Evolutionary conservation across 106 monocot species (phyloP).

Genomic region (Dactylorhiza incarnata): DNA sequence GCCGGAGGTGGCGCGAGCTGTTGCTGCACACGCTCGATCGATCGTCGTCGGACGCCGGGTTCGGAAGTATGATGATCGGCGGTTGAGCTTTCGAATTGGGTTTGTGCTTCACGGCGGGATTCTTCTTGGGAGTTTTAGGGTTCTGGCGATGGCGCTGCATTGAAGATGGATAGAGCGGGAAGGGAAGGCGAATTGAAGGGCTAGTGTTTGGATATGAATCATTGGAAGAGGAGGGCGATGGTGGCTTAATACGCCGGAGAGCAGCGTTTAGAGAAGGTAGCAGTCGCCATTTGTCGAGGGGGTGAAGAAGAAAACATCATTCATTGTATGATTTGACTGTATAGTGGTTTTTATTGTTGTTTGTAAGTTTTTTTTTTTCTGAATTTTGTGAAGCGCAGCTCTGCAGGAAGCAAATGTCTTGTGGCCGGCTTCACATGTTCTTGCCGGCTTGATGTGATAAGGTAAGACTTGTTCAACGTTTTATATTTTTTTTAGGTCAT

Average conservation of each 20-base stretch:
- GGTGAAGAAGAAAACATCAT: neutral
- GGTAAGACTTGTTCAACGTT: too few relatives aligned
- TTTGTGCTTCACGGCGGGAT: neutral
- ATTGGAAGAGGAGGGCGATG: neutral
- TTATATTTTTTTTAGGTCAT: too few relatives aligned
- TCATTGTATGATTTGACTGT: neutral
- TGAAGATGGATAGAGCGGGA: neutral
- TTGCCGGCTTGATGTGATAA: too few relatives aligned
- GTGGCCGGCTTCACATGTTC: neutral
- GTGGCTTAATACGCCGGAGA: neutral
- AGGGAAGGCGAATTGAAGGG: neutral
- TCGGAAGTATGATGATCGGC: neutral
- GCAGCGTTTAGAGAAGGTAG: neutral
- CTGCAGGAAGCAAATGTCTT: neutral
- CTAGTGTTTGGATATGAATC: neutral
- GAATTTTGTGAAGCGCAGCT: neutral
- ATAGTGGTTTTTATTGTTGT: neutral
- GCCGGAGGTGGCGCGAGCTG: neutral
- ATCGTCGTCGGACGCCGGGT: neutral
- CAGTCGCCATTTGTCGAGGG: neutral
- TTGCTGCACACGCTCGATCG: constrained; percentile 8
- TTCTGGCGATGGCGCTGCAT: neutral
- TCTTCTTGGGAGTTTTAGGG: neutral
- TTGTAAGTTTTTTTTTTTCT: neutral
- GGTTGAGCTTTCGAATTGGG: neutral